Base-by-base conservation (phyloP, 352 stramenopile genomes). In the Pythium brassicae region DNA sequence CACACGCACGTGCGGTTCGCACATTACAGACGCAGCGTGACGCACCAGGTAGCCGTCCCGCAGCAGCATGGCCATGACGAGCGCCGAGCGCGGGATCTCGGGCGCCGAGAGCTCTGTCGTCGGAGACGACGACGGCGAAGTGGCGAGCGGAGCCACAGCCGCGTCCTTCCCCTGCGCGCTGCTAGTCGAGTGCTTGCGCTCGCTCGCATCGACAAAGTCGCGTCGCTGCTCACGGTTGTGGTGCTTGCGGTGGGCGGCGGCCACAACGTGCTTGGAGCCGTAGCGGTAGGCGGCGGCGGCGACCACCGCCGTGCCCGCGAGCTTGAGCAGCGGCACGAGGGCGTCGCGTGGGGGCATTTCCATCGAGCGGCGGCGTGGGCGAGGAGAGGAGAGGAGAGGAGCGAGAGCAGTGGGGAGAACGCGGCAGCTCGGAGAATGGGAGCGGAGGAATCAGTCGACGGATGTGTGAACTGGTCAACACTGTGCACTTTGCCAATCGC, bases 21-120 rank as follows among this genome's bases (percentile, higher is more conserved):
- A 26, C 17, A 6, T 8, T 14, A 29, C 9, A 37, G 32, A 37
- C 32, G 46, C 48, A 47, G 12, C n/a, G 5, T 2, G 27, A 43
- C 66, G 44, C 45, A 82, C 72, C 67, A 88, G 35, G 19, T 65
- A 81, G 46, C 59, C 62, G 59, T 88, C 78, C 50, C 78, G 67
- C 39, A 80, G 48, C 40, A 88, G 50, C 50, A 85, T 71, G 20
- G 72, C 67, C 23, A 65, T 37, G 11, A 78, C 34, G 57, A 75
- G 48, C 11, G 72, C 72, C 40, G 66, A 65, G 22, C 52, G 70
- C 35, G 62, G 50, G 11, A 50, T 58, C 46, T 54, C 42, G 32
- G 69, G 44, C 4, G 25, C 45, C 12, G 43, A 40, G 37, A 52
- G 58, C 1, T 53, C 40, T 9, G 23, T 68, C 4, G 37, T 57